Percentiles rank a stretch among this genome's conserved stretches.
These are phyloP conservation scores for Boletus edulis DNA, from an alignment of 768 basidiomycete genomes.

Conservation along the genomic window DNA sequence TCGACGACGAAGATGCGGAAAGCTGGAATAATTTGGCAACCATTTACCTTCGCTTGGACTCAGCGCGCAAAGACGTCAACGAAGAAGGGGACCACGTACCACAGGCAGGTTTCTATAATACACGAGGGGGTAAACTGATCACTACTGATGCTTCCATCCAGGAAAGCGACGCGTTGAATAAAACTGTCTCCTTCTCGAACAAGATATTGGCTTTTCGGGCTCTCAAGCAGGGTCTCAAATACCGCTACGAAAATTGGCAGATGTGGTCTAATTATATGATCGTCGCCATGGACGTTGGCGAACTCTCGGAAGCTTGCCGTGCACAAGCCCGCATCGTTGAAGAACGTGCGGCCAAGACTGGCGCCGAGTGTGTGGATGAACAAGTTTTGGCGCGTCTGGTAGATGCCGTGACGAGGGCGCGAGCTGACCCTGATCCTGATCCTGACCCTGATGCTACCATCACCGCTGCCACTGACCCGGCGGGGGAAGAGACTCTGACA, in stretches of 20 bases:
- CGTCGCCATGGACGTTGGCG: conserved; percentile 89
- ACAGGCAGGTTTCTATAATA: conserved; percentile 12
- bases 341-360: conserved; percentile 37
- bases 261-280: conserved; percentile 99
- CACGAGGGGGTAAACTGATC: conserved; percentile 5
- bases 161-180: conserved; percentile 17
- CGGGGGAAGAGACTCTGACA: conserved; percentile 15
- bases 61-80: conserved; percentile 31
- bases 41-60: conserved; percentile 83
- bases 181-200: conserved; percentile 60
- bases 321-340: conserved; percentile 83
- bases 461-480: background rate
- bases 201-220: conserved; percentile 91
- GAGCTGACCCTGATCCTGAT: conserved; percentile 37
- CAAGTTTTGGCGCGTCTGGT: conserved; percentile 90
- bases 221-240: conserved; percentile 84
- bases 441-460: conserved; percentile 12
- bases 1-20: conserved; percentile 96
- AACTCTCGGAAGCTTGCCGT: conserved; percentile 82
- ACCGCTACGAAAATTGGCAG: conserved; percentile 88
- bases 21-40: conserved; percentile 98
- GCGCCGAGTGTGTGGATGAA: conserved; percentile 67
- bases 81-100: conserved; percentile 28
- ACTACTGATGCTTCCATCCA: conserved; percentile 16
- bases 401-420: conserved; percentile 70